These are phyloP conservation scores for Pichia cephalocereana DNA, from an alignment of 805 yeast species.

Conservation along the genomic window DNA sequence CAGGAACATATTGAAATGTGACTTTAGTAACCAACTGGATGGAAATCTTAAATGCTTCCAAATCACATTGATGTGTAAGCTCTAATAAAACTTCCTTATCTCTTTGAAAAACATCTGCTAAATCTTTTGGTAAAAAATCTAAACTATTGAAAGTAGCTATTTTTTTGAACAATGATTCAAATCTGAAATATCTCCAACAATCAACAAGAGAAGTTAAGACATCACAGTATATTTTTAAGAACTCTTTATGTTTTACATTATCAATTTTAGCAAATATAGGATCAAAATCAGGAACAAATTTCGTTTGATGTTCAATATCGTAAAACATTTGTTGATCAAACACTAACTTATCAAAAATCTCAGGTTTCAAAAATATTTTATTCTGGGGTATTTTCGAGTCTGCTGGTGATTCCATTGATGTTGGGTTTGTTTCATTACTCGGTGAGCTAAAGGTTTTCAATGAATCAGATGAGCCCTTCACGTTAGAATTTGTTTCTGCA, in stretches of 20 bases:
- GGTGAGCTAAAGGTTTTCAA: too few relatives aligned
- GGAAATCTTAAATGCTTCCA: slow-evolving; percentile 44
- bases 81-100: slow-evolving; percentile 10
- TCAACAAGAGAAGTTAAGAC: slow-evolving; percentile 61
- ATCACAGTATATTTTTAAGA: slow-evolving; percentile 18
- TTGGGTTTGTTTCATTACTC: too few relatives aligned
- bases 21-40: slow-evolving; percentile 55
- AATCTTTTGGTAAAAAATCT: too few relatives aligned
- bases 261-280: not conserved
- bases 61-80: slow-evolving; percentile 67
- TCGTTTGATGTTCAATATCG: not conserved
- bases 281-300: not conserved
- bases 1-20: slow-evolving; percentile 51
- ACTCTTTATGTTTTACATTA: slow-evolving; percentile 1
- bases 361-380: not conserved
- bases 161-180: slow-evolving; percentile 48
- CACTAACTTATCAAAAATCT: not conserved
- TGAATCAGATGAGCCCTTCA: too few relatives aligned
- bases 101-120: not conserved
- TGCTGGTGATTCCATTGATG: too few relatives aligned
- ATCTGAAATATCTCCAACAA: slow-evolving; percentile 56
- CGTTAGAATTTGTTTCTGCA: too few relatives aligned
- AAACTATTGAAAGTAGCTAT: slow-evolving; percentile 16
- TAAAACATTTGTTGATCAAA: not conserved
- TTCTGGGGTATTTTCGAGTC: not conserved